Conservation (phyloP, 1,284 basidiomycete species). For the Irpex sp. region DNA sequence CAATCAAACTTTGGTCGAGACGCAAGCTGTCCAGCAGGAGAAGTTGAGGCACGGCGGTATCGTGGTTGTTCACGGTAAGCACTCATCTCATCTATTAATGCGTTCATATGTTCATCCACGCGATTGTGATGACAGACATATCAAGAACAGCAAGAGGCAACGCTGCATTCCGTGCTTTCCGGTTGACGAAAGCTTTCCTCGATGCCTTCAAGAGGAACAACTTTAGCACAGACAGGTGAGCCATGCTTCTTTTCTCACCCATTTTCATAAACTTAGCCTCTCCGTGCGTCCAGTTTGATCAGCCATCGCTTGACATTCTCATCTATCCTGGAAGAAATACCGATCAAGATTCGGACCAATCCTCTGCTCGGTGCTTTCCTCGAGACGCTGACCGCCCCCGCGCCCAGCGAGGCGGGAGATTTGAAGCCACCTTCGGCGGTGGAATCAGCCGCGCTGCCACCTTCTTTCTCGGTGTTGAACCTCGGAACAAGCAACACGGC, state of each 20-base stretch:
- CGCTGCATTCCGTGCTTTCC: constrained; percentile 89
- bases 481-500: constrained; percentile 58
- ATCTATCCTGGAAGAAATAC: constrained; percentile 87
- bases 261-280: constrained; percentile 12
- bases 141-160: constrained; percentile 82
- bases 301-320: constrained; percentile 88
- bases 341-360: constrained; percentile 86
- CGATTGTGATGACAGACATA: constrained; percentile 42
- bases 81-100: not conserved
- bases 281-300: constrained; percentile 57
- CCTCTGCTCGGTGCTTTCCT: constrained; percentile 86
- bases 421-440: constrained; percentile 25
- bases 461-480: constrained; percentile 59
- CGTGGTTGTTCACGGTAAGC: constrained; percentile 84
- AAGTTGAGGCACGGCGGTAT: constrained; percentile 83
- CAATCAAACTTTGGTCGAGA: constrained; percentile 86
- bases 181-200: constrained; percentile 80
- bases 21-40: constrained; percentile 81
- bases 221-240: constrained; percentile 82
- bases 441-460: constrained; percentile 39
- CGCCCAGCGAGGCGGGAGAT: constrained; percentile 30
- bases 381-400: constrained; percentile 52
- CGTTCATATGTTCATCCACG: not conserved
- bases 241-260: constrained; percentile 21
- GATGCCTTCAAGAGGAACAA: constrained; percentile 84